These are phyloP conservation scores for Abrus pulchellus DNA, from an alignment of 306 rosid genomes.

Conservation along the genomic window DNA sequence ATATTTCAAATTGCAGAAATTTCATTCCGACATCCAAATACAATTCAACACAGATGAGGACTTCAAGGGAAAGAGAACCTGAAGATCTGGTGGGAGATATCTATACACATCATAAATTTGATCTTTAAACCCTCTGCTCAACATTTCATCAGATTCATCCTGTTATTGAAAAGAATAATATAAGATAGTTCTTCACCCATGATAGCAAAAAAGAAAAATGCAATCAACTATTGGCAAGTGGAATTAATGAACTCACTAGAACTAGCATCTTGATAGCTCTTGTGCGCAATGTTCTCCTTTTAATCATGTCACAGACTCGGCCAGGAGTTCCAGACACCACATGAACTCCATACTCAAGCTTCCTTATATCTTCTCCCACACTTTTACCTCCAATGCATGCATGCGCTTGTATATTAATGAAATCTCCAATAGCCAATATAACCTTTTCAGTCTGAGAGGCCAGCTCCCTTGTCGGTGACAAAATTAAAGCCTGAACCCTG, in stretches of 20 bases:
- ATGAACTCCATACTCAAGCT: constrained; percentile 96
- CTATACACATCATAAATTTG: constrained; percentile 97
- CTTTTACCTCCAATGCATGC: constrained; percentile 96
- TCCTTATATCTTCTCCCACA: constrained; percentile 93
- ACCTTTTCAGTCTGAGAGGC: constrained; percentile 96
- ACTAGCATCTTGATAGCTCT: constrained; percentile 86
- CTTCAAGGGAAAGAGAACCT: constrained; percentile 65
- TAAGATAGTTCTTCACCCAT: background rate
- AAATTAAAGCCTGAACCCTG: constrained; percentile 90
- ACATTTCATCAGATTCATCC: constrained; percentile 99
- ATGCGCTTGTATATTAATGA: constrained; percentile 90
- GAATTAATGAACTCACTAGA: constrained; percentile 64
- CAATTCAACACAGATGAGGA: background rate
- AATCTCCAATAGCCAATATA: constrained; percentile 89
- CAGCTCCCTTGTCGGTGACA: constrained; percentile 97
- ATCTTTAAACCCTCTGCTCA: constrained; percentile 99
- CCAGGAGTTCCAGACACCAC: constrained; percentile 99
- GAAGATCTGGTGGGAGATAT: constrained; percentile 98
- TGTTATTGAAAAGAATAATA: constrained; percentile 38
- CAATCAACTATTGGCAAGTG: background rate
- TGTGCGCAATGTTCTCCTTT: constrained; percentile 94
- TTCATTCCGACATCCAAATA: background rate
- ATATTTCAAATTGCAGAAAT: constrained; percentile 7
- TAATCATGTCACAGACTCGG: constrained; percentile 97
- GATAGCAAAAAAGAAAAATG: background rate